Percentiles rank a stretch among this genome's conserved stretches.
These are phyloP conservation scores for Achlya hypogyna DNA, from an alignment of 352 stramenopile species.

Conservation along the genomic window DNA sequence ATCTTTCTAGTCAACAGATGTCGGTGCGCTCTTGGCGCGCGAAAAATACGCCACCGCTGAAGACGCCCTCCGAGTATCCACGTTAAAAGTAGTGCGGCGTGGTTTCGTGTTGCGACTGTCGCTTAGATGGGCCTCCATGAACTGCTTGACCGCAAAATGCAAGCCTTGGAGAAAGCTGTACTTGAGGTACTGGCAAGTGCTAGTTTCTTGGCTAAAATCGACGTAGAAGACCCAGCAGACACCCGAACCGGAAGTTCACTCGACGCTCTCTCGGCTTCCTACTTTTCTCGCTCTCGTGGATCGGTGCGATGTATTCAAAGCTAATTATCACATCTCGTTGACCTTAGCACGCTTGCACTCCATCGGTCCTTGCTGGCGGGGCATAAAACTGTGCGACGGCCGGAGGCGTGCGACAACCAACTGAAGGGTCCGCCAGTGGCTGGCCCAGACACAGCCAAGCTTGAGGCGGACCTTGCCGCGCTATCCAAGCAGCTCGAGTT, in stretches of 20 bases:
- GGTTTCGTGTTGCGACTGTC: background rate
- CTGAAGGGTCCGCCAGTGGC: background rate
- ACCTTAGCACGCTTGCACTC: background rate
- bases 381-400: background rate
- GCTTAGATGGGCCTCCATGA: background rate
- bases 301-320: background rate
- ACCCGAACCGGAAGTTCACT: background rate
- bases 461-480: background rate
- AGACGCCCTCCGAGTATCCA: background rate
- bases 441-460: background rate
- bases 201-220: background rate
- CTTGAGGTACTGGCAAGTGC: background rate
- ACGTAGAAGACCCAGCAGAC: background rate
- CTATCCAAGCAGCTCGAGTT: background rate
- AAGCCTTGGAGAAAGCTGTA: background rate
- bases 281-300: slow-evolving; percentile 9
- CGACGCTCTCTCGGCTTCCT: background rate
- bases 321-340: background rate
- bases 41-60: background rate
- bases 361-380: too few species aligned
- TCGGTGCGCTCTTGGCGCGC: background rate
- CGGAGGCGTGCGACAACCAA: background rate
- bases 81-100: background rate
- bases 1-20: background rate
- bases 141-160: slow-evolving; percentile 11